Base-by-base conservation (phyloP, 257 asterid genomes). In the Rehmannia glutinosa region DNA sequence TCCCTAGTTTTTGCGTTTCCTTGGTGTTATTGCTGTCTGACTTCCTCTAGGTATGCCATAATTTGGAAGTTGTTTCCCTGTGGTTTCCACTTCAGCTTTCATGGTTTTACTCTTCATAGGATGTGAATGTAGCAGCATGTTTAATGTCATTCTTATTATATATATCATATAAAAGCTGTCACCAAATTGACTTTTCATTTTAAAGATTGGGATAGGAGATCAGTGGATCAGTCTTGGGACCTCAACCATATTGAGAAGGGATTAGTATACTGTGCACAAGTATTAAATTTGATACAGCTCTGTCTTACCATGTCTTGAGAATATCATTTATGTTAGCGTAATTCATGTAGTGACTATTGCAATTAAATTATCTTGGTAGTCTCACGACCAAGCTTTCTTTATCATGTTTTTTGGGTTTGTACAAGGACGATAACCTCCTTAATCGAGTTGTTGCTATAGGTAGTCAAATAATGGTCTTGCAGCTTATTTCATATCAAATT, bases 381-480 rank as follows among this genome's bases (percentile, higher is more conserved):
- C n/a, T n/a, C n/a, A n/a, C n/a, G n/a, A 27, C 53, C 17, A 6
- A 23, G 45, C 55, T 41, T 57, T 24, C 47, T 60, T 27, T 28
- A 23, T 41, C 46, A 21, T 17, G 24, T 9, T 5, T 33, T 32
- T 45, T 36, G 35, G 32, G 42, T 24, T 56, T 13, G 41, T 20
- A 23, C 15, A 57, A 38, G 68, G 67, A 47, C 33, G 72, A 36
- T 41, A 42, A 12, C 35, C 43, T 55, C 68, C 53, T 46, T 35
- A 16, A 25, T 25, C 42, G 52, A 17, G 53, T 59, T 21, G 54
- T 58, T 55, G 8, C 9, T 8, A n/a, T 21, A 42, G 19, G 27
- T 13, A 25, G 54, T 50, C 49, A 12, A 42, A 64, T n/a, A 41
- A 33, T 58, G 8, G 36, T 25, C 55, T 45, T 32, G 75, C 60